Percentiles rank a stretch among this genome's conserved stretches.
Conservation (phyloP, 192 early-diverging fungal genomes). For the Dissophora globulifera region DNA sequence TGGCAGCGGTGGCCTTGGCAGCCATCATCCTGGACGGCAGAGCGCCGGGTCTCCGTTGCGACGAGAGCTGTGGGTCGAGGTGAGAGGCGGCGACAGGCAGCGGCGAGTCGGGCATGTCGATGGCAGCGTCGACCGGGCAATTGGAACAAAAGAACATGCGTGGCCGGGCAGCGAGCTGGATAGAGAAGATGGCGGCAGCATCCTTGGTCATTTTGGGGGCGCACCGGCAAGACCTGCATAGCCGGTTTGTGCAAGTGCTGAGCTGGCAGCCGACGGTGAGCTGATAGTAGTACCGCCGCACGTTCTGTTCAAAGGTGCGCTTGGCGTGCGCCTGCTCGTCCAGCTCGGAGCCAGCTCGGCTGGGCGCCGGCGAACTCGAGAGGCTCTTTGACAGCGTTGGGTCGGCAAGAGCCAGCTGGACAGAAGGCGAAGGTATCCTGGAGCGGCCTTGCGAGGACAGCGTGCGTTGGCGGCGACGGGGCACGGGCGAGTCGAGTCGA, state of each 20-base stretch:
- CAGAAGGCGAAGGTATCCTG: slow-evolving; percentile 22
- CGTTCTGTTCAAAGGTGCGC: slow-evolving; percentile 36
- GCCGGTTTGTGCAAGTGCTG: slow-evolving; percentile 14
- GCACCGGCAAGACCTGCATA: slow-evolving; percentile 29
- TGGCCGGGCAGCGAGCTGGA: slow-evolving; percentile 40
- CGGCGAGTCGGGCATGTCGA: slow-evolving; percentile 23
- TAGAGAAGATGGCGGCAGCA: slow-evolving; percentile 38
- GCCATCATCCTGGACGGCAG: not conserved
- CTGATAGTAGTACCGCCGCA: slow-evolving; percentile 43
- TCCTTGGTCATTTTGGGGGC: slow-evolving; percentile 49
- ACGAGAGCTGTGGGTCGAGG: not conserved
- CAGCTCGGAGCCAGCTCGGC: slow-evolving; percentile 9
- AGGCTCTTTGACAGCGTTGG: slow-evolving; percentile 40
- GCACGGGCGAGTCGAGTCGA: slow-evolving; percentile 7
- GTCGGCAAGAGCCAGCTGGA: slow-evolving; percentile 46
- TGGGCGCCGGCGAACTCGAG: slow-evolving; percentile 34
- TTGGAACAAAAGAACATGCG: slow-evolving; percentile 40
- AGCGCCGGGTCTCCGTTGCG: slow-evolving; percentile 1
- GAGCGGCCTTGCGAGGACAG: slow-evolving; percentile 19
- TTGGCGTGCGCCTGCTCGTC: slow-evolving; percentile 27
- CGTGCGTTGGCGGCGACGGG: slow-evolving; percentile 21
- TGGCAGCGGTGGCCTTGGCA: not conserved
- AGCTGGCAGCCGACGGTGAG: slow-evolving; percentile 38
- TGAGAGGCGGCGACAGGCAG: not conserved
- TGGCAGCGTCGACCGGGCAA: slow-evolving; percentile 20